phyloP scores from a whole-genome alignment of 2,329 filamentous ascomycete genomes.

The Pleomassaria siparia region DNA sequence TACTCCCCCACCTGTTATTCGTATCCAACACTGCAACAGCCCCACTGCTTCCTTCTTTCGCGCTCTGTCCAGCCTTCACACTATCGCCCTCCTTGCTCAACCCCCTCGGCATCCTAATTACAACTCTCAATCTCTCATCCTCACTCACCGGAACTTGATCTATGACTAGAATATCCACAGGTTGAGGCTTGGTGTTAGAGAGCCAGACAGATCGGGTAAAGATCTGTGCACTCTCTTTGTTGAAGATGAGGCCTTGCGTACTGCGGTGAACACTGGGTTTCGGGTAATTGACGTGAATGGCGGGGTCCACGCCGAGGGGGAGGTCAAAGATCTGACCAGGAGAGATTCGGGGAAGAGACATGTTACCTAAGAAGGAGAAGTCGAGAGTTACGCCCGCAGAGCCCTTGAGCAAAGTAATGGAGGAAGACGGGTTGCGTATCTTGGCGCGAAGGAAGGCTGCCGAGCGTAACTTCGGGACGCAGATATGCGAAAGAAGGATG shows the following conservation, averaged over 20 bases:
- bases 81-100: constrained; percentile 37
- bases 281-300: constrained; percentile 57
- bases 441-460: constrained; percentile 62
- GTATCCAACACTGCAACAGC: not conserved
- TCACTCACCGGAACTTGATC: constrained; percentile 66
- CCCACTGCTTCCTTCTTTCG: constrained; percentile 16
- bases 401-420: constrained; percentile 58
- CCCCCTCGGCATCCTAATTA: constrained; percentile 53
- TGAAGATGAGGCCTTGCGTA: constrained; percentile 54
- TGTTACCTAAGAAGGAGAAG: constrained; percentile 62
- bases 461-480: constrained; percentile 63
- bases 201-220: constrained; percentile 55
- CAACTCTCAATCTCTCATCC: constrained; percentile 59
- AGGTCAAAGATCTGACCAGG: constrained; percentile 58
- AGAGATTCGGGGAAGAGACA: constrained; percentile 57
- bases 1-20: constrained; percentile 17
- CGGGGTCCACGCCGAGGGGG: constrained; percentile 62
- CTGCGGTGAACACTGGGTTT: constrained; percentile 57
- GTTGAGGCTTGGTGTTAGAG: constrained; percentile 50
- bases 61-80: constrained; percentile 13
- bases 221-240: constrained; percentile 55
- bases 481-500: constrained; percentile 57
- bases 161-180: constrained; percentile 54
- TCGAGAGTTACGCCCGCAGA: constrained; percentile 63
- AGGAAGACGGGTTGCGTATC: constrained; percentile 57